Percentiles rank a stretch among this genome's conserved stretches.
Conservation (phyloP, 2,329 filamentous ascomycete genomes). For the Paracoccidioides lutzii region DNA sequence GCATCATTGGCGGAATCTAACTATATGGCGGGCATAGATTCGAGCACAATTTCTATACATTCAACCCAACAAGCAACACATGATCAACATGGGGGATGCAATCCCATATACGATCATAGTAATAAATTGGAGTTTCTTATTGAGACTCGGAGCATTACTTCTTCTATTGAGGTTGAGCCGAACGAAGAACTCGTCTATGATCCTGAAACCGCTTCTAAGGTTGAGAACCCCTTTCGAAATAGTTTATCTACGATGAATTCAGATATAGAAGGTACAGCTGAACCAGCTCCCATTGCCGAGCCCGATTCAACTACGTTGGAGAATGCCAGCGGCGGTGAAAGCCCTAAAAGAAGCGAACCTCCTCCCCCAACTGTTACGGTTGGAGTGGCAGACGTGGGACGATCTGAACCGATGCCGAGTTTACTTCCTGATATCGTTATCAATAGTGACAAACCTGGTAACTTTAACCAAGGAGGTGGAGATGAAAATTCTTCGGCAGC, state of each 20-base stretch:
- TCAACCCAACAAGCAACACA: background rate
- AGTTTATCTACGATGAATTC: background rate
- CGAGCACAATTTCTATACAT: background rate
- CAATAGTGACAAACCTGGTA: background rate
- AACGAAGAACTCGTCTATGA: conserved; percentile 16
- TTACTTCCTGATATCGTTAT: background rate
- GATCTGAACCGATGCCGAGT: background rate
- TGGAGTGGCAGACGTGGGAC: background rate
- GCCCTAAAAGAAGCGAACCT: background rate
- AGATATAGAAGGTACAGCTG: background rate
- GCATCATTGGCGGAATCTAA: conserved; percentile 43
- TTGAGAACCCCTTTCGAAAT: background rate
- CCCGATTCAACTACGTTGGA: background rate
- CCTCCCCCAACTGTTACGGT: background rate
- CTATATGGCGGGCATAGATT: conserved; percentile 11
- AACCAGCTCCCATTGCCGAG: background rate
- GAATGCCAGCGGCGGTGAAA: background rate
- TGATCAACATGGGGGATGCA: background rate
- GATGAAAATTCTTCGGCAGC: background rate
- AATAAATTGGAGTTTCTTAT: background rate
- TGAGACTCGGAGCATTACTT: conserved; percentile 18
- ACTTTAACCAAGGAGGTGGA: background rate
- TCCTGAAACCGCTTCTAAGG: conserved; percentile 7
- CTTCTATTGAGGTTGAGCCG: conserved; percentile 17
- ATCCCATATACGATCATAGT: background rate